These are phyloP conservation scores for Herpetomonas tarakana DNA, from an alignment of 208 protist species.

Conservation along the genomic window DNA sequence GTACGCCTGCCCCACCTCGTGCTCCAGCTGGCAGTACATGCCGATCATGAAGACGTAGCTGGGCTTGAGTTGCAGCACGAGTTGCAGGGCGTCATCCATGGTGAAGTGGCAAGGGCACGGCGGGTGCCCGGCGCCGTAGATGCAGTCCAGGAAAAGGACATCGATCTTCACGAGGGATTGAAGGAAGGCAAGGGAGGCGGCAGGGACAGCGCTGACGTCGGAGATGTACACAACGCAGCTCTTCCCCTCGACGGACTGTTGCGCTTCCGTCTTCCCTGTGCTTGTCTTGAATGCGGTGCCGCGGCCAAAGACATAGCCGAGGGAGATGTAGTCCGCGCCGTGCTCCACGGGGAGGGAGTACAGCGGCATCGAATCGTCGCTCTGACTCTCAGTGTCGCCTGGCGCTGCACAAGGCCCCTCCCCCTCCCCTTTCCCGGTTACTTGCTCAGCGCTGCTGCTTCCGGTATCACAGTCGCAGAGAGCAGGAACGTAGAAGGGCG, in stretches of 20 bases:
- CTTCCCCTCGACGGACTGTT: slow-evolving; percentile 8
- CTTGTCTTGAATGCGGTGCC: slow-evolving; percentile 56
- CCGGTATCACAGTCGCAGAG: slow-evolving; percentile 11
- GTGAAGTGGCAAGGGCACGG: slow-evolving; percentile 55
- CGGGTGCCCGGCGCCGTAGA: slow-evolving; percentile 32
- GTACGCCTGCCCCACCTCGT: slow-evolving; percentile 26
- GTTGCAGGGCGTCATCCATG: slow-evolving; percentile 55
- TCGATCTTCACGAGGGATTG: slow-evolving; percentile 75
- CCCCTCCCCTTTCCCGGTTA: too few species aligned
- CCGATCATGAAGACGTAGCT: slow-evolving; percentile 53
- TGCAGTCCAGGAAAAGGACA: slow-evolving; percentile 68
- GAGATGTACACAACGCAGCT: slow-evolving; percentile 83
- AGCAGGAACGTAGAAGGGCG: slow-evolving; percentile 46
- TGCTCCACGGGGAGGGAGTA: slow-evolving; percentile 81
- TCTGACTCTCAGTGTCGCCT: background rate
- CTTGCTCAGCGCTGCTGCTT: background rate
- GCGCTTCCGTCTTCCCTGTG: background rate
- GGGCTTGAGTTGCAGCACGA: slow-evolving; percentile 47
- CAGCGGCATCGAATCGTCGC: slow-evolving; percentile 29
- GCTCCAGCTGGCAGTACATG: slow-evolving; percentile 79
- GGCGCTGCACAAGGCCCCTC: background rate
- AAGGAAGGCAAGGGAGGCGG: slow-evolving; percentile 63
- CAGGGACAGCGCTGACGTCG: slow-evolving; percentile 64
- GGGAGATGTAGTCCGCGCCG: slow-evolving; percentile 62
- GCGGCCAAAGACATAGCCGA: slow-evolving; percentile 84